Conservation (phyloP, 768 basidiomycete species). For the Infundibulicybe gibba region DNA sequence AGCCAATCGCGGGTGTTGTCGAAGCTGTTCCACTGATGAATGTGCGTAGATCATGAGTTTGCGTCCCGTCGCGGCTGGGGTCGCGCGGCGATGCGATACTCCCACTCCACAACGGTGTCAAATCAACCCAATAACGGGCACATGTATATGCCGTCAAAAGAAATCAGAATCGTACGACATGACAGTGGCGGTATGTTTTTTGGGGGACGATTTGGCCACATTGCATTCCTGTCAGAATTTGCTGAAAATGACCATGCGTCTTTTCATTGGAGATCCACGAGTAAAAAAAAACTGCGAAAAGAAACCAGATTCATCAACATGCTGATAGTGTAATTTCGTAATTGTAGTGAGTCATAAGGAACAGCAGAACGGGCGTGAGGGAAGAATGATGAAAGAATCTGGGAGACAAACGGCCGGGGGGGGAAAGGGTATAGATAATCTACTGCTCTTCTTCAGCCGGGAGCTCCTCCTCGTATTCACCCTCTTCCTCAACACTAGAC, state of each 20-base stretch:
- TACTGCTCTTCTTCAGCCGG: slow-evolving; percentile 57
- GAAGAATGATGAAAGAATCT: not conserved
- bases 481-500: slow-evolving; percentile 78
- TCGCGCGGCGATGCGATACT: too few relatives aligned
- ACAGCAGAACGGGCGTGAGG: slow-evolving; percentile 4
- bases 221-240: too few relatives aligned
- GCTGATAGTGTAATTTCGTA: slow-evolving; percentile 28
- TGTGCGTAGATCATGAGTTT: too few relatives aligned
- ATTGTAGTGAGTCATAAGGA: slow-evolving; percentile 8
- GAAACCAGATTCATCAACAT: slow-evolving; percentile 30
- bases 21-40: too few relatives aligned
- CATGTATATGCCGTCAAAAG: too few relatives aligned
- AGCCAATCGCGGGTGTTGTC: too few relatives aligned
- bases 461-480: slow-evolving; percentile 83
- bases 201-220: too few relatives aligned
- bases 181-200: too few relatives aligned
- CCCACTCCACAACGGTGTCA: too few relatives aligned
- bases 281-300: slow-evolving; percentile 19
- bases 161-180: too few relatives aligned
- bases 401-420: not conserved
- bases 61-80: too few relatives aligned
- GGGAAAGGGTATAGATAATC: slow-evolving; percentile 11
- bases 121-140: too few relatives aligned
- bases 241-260: not conserved
- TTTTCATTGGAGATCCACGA: slow-evolving; percentile 29